These are phyloP conservation scores for Ceratocystis albifundus DNA, from an alignment of 2,329 filamentous ascomycete genomes.

Conservation along the genomic window DNA sequence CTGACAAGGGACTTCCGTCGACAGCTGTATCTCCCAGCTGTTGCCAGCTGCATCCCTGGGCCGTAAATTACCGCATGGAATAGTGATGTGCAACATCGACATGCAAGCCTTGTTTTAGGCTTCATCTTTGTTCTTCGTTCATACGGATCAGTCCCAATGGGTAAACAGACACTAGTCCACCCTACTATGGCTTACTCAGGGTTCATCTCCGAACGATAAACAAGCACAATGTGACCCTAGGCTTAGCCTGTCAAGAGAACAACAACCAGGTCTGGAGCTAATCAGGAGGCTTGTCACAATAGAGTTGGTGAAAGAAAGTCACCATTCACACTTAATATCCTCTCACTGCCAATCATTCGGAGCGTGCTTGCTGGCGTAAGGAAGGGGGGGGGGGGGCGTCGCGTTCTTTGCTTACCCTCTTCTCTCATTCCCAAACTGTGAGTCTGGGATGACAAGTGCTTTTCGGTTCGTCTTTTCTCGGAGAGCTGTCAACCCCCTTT, in stretches of 20 bases:
- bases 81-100: conserved; percentile 10
- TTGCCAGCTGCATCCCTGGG: not conserved
- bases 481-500: conserved; percentile 8
- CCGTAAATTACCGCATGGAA: conserved; percentile 1
- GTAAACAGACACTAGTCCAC: not conserved
- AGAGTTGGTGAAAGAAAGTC: not conserved
- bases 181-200: not conserved
- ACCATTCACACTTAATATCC: not conserved
- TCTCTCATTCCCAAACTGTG: not conserved
- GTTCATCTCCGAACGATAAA: not conserved
- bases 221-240: not conserved
- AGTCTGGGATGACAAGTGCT: too few species aligned
- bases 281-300: too few species aligned
- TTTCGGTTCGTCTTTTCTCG: too few species aligned
- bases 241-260: not conserved
- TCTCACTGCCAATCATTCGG: not conserved
- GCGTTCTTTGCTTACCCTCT: not conserved
- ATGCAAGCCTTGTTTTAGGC: not conserved
- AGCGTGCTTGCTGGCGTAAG: not conserved
- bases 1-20: not conserved
- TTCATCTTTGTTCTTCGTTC: not conserved
- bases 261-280: not conserved
- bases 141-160: not conserved
- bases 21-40: not conserved
- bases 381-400: too few species aligned